A percentile compares a stretch with the other conserved stretches of the same genome.
Evolutionary conservation across 352 stramenopile species (phyloP).

Genomic region (Aphanomyces stellatus): DNA sequence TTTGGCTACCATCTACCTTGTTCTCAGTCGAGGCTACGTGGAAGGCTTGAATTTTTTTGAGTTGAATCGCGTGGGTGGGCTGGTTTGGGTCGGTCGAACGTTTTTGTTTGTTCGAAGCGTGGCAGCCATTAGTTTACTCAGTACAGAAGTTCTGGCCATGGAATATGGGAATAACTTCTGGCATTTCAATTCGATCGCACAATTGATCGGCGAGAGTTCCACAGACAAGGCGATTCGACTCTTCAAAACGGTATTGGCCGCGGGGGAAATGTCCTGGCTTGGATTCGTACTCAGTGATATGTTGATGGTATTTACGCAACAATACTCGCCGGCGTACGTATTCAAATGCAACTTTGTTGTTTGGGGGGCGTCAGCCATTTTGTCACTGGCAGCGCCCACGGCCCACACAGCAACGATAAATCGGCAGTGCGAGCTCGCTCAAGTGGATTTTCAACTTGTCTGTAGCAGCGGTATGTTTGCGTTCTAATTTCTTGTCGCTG

Average conservation of each 20-base stretch:
- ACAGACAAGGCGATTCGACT: background rate
- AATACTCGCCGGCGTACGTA: background rate
- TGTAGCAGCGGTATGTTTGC: background rate
- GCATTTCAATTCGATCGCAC: background rate
- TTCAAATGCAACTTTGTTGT: background rate
- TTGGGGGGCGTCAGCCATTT: background rate
- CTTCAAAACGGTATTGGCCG: background rate
- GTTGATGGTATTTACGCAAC: background rate
- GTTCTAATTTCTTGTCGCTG: background rate
- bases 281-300: background rate
- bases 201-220: background rate
- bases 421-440: background rate
- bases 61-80: background rate
- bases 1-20: background rate
- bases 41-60: slow-evolving; percentile 1
- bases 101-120: background rate
- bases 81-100: slow-evolving; percentile 7
- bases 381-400: background rate
- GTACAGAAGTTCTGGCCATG: background rate
- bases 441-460: slow-evolving; percentile 12
- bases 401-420: background rate
- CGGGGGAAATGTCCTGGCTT: background rate
- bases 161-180: background rate
- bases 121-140: background rate
- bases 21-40: background rate